Base-by-base conservation (phyloP, 495 filamentous ascomycete genomes). In the Glonium stellatum region DNA sequence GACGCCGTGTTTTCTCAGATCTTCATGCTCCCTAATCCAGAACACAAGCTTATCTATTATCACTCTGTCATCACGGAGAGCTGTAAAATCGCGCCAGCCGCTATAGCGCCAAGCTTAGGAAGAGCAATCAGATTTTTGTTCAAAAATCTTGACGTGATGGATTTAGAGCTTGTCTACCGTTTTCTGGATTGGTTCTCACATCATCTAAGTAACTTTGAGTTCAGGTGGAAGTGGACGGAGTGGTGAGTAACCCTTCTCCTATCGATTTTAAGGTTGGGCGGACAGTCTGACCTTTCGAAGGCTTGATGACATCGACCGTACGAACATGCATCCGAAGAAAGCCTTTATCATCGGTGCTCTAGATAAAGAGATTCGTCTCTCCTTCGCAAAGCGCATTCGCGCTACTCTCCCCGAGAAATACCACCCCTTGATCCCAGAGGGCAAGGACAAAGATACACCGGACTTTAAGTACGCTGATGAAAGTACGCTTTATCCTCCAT, bases 141-240 rank as follows among this genome's bases (percentile, higher is more conserved):
- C 72, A 81, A 85, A 44, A 88, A 84, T 61, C 71, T 89, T 6
- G 85, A 90, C 61, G 78, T 79, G 3, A 84, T 97, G 76, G 93
- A 99, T 67, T 72, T 95, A 42, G 95, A 99, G 74, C 75, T 99
- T 39, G 80, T 75, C 58, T 85, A 88, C 71, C 84, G 93, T 15
- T 97, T 97, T 74, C 78, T 95, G 69, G 93, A 97, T 71, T 99
- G 93, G 93, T 99, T 99, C 67, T 81, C 92, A 13, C 95, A 99
- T 69, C 93, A 99, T 76, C 71, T 99, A 65, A 96, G 90, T 72
- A 99, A 99, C 75, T 99, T 97, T 67, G 93, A 95, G 41, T 99
- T 97, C 67, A 93, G 95, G 3, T 99, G 93, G 93, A 97, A 97
- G 75, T 99, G 93, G 93, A 87, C 87, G 19, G 93, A 99, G 75